phyloP scores from a whole-genome alignment of 495 filamentous ascomycete genomes.

The Talaromyces adpressus region DNA sequence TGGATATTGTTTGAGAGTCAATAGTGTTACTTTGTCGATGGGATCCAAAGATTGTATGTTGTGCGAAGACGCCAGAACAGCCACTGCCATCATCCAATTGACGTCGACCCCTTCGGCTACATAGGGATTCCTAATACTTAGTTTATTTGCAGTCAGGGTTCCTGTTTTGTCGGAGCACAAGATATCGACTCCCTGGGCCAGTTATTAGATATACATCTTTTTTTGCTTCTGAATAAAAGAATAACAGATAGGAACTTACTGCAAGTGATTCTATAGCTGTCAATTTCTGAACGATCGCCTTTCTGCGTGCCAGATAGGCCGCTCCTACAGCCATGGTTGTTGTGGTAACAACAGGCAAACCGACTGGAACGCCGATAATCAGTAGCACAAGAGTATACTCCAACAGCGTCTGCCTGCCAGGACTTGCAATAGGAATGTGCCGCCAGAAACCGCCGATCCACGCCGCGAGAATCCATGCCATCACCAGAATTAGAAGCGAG shows the following conservation, averaged over 20 bases:
- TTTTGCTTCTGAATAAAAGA: neutral
- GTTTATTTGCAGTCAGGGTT: constrained; percentile 62
- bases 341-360: constrained; percentile 91
- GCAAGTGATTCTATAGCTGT: constrained; percentile 91
- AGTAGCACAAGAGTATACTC: constrained; percentile 67
- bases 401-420: constrained; percentile 48
- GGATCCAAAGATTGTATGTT: constrained; percentile 67
- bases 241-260: constrained; percentile 25
- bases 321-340: constrained; percentile 97
- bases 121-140: constrained; percentile 64
- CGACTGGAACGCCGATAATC: constrained; percentile 92
- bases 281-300: constrained; percentile 94
- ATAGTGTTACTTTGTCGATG: constrained; percentile 67
- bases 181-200: constrained; percentile 72
- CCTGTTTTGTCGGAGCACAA: constrained; percentile 94
- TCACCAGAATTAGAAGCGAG: constrained; percentile 57
- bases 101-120: constrained; percentile 64
- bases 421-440: constrained; percentile 56
- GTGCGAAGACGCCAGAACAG: constrained; percentile 64
- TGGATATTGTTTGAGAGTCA: constrained; percentile 60
- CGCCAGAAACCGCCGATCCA: constrained; percentile 73
- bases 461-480: constrained; percentile 57
- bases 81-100: constrained; percentile 72
- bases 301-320: constrained; percentile 88
- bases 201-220: constrained; percentile 8